Percentiles rank a stretch among this genome's conserved stretches.
Conservation (phyloP, 768 basidiomycete genomes). For the Boletus vermiculosoides region DNA sequence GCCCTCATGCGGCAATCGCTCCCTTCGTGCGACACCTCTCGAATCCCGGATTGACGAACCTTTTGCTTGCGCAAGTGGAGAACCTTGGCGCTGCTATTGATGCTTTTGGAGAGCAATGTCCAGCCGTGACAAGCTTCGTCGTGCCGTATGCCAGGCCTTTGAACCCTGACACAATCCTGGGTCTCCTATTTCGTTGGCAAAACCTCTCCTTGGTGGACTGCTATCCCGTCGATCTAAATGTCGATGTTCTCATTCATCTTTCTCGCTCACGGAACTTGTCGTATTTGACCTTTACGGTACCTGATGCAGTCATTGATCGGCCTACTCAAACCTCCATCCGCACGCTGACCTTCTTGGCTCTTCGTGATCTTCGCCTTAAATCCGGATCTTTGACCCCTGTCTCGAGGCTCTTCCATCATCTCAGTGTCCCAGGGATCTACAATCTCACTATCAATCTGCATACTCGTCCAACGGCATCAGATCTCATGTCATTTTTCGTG, state of each 20-base stretch:
- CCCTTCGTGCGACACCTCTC: slow-evolving; percentile 11
- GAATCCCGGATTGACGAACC: neutral
- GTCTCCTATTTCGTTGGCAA: slow-evolving; percentile 7
- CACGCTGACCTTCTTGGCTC: neutral
- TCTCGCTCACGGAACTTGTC: too few relatives aligned
- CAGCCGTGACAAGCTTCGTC: neutral
- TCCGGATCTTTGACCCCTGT: neutral
- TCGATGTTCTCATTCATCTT: too few relatives aligned
- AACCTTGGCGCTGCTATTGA: neutral
- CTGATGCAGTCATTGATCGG: neutral
- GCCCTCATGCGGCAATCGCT: neutral
- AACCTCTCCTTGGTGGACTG: slow-evolving; percentile 3
- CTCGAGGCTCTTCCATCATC: neutral
- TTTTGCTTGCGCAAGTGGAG: neutral
- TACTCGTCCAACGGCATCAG: neutral
- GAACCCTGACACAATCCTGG: neutral
- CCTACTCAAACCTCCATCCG: neutral
- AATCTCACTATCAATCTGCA: neutral
- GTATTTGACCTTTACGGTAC: too few relatives aligned
- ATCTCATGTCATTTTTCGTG: too few relatives aligned
- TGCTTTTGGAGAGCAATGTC: neutral
- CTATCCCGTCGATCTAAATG: neutral
- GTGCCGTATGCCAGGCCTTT: too few relatives aligned
- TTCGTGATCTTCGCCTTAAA: neutral
- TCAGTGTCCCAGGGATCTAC: neutral